Evolutionary conservation across 2,329 filamentous ascomycete species (phyloP).

Genomic region (Sporothrix phasma): DNA sequence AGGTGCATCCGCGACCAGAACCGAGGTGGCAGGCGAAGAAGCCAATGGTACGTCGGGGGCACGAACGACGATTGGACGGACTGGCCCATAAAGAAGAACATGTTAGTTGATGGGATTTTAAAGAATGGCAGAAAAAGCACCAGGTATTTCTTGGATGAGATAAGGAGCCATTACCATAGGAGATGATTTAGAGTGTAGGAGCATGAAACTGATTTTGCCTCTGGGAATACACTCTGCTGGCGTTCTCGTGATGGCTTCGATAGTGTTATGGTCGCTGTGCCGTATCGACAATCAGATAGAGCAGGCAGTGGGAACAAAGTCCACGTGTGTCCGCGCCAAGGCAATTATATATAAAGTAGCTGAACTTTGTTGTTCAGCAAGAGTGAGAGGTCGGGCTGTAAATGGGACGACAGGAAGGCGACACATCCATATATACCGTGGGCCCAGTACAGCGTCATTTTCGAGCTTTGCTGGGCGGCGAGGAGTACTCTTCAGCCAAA

Average conservation of each 20-base stretch:
- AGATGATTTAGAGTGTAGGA: neutral
- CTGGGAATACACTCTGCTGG: neutral
- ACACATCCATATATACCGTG: neutral
- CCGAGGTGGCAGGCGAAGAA: constrained; percentile 15
- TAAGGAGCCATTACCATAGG: too few relatives aligned
- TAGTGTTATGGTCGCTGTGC: neutral
- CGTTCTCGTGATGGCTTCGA: neutral
- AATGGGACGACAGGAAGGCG: neutral
- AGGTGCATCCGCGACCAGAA: constrained; percentile 18
- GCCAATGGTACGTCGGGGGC: constrained; percentile 13
- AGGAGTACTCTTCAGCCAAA: too few relatives aligned
- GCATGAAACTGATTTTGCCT: neutral
- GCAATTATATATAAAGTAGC: neutral
- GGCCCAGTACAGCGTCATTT: too few relatives aligned
- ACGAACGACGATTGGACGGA: neutral
- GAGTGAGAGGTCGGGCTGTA: neutral
- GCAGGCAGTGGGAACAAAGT: neutral
- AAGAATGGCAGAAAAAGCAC: too few relatives aligned
- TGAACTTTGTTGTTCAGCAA: neutral
- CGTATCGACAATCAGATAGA: neutral
- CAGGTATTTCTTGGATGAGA: too few relatives aligned
- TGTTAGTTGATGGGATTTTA: neutral
- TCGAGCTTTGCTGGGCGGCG: too few relatives aligned
- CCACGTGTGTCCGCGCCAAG: neutral
- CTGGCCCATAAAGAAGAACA: neutral